Evolutionary conservation across 371 early-diverging fungal genomes (phyloP).

Genomic region (Syncephalastrum contaminatum): DNA sequence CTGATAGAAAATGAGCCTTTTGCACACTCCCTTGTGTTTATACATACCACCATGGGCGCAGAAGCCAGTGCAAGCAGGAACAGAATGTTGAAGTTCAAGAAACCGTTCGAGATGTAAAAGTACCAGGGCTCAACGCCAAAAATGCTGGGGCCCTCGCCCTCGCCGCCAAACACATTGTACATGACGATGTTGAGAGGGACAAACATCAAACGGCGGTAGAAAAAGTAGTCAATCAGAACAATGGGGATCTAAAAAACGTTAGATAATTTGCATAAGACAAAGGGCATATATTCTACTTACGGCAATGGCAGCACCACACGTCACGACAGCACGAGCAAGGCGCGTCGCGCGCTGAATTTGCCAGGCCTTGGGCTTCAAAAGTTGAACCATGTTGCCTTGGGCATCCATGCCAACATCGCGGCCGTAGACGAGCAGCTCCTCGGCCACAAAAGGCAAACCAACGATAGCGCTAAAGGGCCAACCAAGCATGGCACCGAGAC

Average conservation of each 20-base stretch:
- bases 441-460: conserved; percentile 77
- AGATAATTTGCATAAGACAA: neutral
- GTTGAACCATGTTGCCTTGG: conserved; percentile 27
- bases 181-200: conserved; percentile 85
- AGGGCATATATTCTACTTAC: conserved; percentile 7
- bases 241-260: conserved; percentile 50
- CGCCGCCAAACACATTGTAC: conserved; percentile 86
- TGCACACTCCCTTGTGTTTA: neutral
- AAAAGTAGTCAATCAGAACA: conserved; percentile 69
- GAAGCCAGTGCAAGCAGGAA: conserved; percentile 71
- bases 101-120: conserved; percentile 85
- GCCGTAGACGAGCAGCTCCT: conserved; percentile 65
- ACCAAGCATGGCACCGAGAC: conserved; percentile 72
- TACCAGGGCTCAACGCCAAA: conserved; percentile 95
- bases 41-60: conserved; percentile 60
- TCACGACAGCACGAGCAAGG: conserved; percentile 28
- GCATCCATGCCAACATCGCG: conserved; percentile 29
- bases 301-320: conserved; percentile 20
- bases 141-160: conserved; percentile 75
- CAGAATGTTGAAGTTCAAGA: conserved; percentile 85
- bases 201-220: conserved; percentile 69
- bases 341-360: conserved; percentile 47
- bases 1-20: conserved; percentile 9
- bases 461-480: conserved; percentile 89
- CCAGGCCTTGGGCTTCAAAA: conserved; percentile 34